A percentile compares a stretch with the other conserved stretches of the same genome.
phyloP scores from a whole-genome alignment of 805 yeast genomes.

The Wickerhamomyces canadensis region DNA sequence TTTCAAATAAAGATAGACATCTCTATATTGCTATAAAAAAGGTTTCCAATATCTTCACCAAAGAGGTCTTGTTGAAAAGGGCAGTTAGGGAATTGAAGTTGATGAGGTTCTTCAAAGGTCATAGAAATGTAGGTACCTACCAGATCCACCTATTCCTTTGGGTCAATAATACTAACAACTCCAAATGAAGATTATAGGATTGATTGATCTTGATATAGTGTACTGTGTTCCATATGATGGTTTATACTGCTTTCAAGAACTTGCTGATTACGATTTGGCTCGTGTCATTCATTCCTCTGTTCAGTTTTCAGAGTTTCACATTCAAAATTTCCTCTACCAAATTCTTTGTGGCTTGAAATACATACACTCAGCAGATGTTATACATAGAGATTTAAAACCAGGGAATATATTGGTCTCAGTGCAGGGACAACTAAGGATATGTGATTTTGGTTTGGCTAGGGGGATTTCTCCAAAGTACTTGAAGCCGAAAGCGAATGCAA shows the following conservation, averaged over 20 bases:
- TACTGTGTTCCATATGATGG: constrained; percentile 71
- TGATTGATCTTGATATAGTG: constrained; percentile 72
- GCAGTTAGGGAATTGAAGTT: constrained; percentile 81
- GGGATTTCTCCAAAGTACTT: constrained; percentile 44
- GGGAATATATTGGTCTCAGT: constrained; percentile 77
- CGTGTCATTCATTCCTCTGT: constrained; percentile 72
- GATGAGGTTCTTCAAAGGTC: constrained; percentile 81
- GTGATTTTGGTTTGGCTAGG: constrained; percentile 92
- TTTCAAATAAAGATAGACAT: constrained; percentile 25
- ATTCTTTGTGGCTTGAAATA: constrained; percentile 81
- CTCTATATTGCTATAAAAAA: constrained; percentile 70
- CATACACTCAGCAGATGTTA: constrained; percentile 87
- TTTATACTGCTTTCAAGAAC: constrained; percentile 81
- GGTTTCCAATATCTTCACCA: constrained; percentile 62
- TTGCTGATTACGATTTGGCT: constrained; percentile 76
- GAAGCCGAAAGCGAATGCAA: constrained; percentile 36
- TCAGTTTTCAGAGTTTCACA: constrained; percentile 80
- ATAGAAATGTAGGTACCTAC: constrained; percentile 48
- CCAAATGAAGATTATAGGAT: constrained; percentile 48
- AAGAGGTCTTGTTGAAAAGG: constrained; percentile 63
- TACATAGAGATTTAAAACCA: constrained; percentile 90
- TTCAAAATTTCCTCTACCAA: constrained; percentile 72
- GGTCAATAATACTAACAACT: neutral
- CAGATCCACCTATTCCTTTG: neutral
- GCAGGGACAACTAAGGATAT: constrained; percentile 73